phyloP scores from a whole-genome alignment of 2,329 filamentous ascomycete genomes.

The Pestalotiopsis sp. region DNA sequence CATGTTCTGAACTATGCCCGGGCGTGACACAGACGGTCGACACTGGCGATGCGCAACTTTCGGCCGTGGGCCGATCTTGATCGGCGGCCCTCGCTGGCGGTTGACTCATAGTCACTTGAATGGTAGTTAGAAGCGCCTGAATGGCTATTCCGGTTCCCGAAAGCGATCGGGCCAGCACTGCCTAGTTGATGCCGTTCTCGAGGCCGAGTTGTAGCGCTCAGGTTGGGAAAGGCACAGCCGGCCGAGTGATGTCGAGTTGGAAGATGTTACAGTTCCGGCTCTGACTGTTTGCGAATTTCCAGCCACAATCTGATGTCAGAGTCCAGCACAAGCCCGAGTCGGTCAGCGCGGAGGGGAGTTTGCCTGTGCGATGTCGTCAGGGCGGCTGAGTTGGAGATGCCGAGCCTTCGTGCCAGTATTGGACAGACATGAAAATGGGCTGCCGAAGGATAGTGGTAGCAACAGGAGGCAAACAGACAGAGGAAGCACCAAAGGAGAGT shows the following conservation, averaged over 20 bases:
- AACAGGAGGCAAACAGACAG: not conserved
- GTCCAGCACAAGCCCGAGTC: not conserved
- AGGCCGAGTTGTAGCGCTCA: not conserved
- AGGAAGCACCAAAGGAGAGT: not conserved
- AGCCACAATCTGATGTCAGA: not conserved
- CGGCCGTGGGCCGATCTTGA: not conserved
- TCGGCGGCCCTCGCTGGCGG: not conserved
- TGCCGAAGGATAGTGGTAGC: not conserved
- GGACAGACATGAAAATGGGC: slow-evolving; percentile 1
- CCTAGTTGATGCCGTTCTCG: not conserved
- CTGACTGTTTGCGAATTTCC: not conserved
- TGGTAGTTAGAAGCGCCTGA: not conserved
- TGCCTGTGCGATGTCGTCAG: not conserved
- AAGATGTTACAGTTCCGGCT: not conserved
- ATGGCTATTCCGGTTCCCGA: no score
- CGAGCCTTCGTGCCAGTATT: slow-evolving; percentile 1
- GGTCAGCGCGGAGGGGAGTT: not conserved
- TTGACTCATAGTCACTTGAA: not conserved
- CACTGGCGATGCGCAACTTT: not conserved
- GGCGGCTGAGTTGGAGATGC: slow-evolving; percentile 1
- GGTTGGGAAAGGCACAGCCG: not conserved
- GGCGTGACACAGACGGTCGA: not conserved
- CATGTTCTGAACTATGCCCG: not conserved
- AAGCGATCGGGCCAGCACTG: not conserved
- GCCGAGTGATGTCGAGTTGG: not conserved